phyloP scores from a whole-genome alignment of 306 rosid genomes.

The Quercus agrifolia region DNA sequence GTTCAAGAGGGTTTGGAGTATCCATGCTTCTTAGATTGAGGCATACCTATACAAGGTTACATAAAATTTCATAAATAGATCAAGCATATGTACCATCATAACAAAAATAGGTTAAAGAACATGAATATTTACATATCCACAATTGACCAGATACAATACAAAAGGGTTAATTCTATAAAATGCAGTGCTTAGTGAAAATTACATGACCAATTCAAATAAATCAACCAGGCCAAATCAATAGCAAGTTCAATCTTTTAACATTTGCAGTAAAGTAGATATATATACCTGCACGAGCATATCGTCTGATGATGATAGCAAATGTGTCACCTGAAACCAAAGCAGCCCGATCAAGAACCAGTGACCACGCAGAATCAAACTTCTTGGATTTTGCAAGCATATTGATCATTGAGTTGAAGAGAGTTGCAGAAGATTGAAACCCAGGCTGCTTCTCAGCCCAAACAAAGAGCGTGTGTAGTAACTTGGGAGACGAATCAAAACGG shows the following conservation, averaged over 20 bases:
- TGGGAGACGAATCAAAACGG: slow-evolving; percentile 65
- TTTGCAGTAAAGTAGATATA: too few species aligned
- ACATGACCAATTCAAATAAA: background rate
- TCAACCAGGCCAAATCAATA: background rate
- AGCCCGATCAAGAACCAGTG: slow-evolving; percentile 39
- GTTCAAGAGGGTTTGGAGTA: too few species aligned
- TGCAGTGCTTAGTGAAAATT: background rate
- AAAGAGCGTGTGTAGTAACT: slow-evolving; percentile 58
- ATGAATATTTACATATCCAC: too few species aligned
- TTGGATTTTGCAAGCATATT: slow-evolving; percentile 54
- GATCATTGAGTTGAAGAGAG: slow-evolving; percentile 51
- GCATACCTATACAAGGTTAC: too few species aligned
- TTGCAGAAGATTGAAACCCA: slow-evolving; percentile 35
- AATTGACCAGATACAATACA: background rate
- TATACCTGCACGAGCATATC: slow-evolving; percentile 79
- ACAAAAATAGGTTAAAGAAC: too few species aligned
- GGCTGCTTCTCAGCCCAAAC: slow-evolving; percentile 68
- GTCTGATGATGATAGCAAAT: slow-evolving; percentile 74
- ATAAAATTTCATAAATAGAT: too few species aligned
- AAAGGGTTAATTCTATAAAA: background rate
- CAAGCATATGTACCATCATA: too few species aligned
- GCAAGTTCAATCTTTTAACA: background rate
- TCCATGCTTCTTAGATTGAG: too few species aligned
- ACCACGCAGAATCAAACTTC: slow-evolving; percentile 78
- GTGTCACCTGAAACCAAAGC: slow-evolving; percentile 49